Evolutionary conservation across 148 eudicot genomes (phyloP).

Genomic region (Rhododendron mucronatum): DNA sequence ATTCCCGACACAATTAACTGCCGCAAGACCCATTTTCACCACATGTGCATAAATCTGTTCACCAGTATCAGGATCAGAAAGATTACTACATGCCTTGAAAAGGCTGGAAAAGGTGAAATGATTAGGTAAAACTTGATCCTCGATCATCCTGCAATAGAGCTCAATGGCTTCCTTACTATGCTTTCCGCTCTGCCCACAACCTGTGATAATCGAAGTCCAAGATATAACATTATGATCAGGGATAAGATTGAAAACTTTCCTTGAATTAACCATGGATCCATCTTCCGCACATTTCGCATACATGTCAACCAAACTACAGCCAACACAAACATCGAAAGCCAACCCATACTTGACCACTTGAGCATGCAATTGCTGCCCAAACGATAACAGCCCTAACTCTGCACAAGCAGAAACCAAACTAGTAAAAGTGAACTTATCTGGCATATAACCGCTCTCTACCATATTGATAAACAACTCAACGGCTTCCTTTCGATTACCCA

Average conservation of each 20-base stretch:
- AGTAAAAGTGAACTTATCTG: not conserved
- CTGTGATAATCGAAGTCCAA: slow-evolving; percentile 59
- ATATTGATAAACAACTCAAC: slow-evolving; percentile 50
- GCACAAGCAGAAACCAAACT: slow-evolving; percentile 43
- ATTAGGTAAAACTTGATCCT: slow-evolving; percentile 43
- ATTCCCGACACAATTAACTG: slow-evolving; percentile 47
- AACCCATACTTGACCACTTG: slow-evolving; percentile 39
- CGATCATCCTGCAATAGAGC: slow-evolving; percentile 46
- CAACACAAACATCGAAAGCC: slow-evolving; percentile 47
- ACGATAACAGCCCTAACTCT: slow-evolving; percentile 23
- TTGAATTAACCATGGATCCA: slow-evolving; percentile 23
- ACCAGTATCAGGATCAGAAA: slow-evolving; percentile 38
- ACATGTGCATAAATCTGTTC: slow-evolving; percentile 50
- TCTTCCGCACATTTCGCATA: slow-evolving; percentile 42
- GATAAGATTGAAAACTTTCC: not conserved
- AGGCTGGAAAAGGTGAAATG: slow-evolving; percentile 57
- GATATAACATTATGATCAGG: slow-evolving; percentile 52
- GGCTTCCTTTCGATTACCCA: slow-evolving; percentile 34
- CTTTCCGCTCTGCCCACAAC: slow-evolving; percentile 42
- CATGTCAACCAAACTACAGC: slow-evolving; percentile 63
- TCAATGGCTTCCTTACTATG: slow-evolving; percentile 44
- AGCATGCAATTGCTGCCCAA: slow-evolving; percentile 50
- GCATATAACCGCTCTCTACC: slow-evolving; percentile 28
- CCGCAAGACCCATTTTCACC: slow-evolving; percentile 41
- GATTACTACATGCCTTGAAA: slow-evolving; percentile 51